phyloP scores from a whole-genome alignment of 192 early-diverging fungal species.

The Coemansia javaensis region DNA sequence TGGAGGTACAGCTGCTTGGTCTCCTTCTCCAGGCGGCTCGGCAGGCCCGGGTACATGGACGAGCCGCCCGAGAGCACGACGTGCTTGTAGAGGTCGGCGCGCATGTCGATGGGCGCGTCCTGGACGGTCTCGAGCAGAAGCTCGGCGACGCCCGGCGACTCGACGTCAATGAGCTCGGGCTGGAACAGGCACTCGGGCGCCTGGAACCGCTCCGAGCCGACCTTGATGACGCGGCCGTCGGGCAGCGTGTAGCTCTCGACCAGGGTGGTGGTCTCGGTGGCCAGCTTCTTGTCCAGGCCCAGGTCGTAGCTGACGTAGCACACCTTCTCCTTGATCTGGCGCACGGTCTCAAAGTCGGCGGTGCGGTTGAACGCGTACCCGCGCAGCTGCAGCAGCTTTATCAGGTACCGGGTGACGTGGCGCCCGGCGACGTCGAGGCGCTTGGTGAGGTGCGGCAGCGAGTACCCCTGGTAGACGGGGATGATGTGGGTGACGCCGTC shows the following conservation, averaged over 20 bases:
- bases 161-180: conserved; percentile 93
- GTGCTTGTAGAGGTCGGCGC: conserved; percentile 93
- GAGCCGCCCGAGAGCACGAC: conserved; percentile 98
- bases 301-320: conserved; percentile 98
- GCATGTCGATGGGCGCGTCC: conserved; percentile 84
- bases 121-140: conserved; percentile 91
- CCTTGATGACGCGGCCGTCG: conserved; percentile 97
- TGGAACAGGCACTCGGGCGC: conserved; percentile 99
- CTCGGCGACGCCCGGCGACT: conserved; percentile 90
- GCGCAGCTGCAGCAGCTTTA: conserved; percentile 91
- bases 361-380: conserved; percentile 95
- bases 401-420: conserved; percentile 92
- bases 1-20: conserved; percentile 92
- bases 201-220: conserved; percentile 97
- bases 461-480: conserved; percentile 96
- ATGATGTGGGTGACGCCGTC: conserved; percentile 98
- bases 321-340: conserved; percentile 99
- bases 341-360: conserved; percentile 96
- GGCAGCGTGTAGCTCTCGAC: conserved; percentile 96
- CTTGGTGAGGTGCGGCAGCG: conserved; percentile 92
- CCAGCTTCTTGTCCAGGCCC: conserved; percentile 96
- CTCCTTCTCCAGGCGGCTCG: conserved; percentile 96
- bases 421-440: conserved; percentile 96
- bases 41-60: conserved; percentile 98
- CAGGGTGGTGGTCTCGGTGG: conserved; percentile 93